Base-by-base conservation (phyloP, 495 filamentous ascomycete species). In the Daldinia decipiens region DNA sequence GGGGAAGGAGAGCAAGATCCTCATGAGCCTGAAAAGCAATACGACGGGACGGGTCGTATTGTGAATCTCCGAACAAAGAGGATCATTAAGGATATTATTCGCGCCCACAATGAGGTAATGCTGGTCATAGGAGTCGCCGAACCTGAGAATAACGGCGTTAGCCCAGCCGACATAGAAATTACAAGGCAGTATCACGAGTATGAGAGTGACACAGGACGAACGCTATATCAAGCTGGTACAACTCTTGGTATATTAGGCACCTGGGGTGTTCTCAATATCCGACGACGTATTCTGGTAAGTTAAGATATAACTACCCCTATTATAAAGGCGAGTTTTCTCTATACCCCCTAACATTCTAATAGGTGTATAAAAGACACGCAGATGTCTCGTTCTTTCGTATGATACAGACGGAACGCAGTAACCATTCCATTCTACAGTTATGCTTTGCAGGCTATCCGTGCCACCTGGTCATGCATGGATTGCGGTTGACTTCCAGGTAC, bases 41-140 rank as follows among this genome's bases (percentile, higher is more conserved):
- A 91, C 77, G 90, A 93, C 78, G 83, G 85, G n/a, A 84, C 87
- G 59, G 91, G 91, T 13, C 87, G 90, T 59, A 88, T 91, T 6
- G 79, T 88, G 39, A 93, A 92, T 71, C 83, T 83, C 0, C 84
- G 85, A 52, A 87, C 82, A 2, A 83, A 82, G 60, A 74, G 78
- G 12, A 81, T 83, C 67, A 85, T 85, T 63, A 76, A 79, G 53
- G 82, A 86, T 58, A 75, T 86, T 8, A 81, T 88, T 19, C 79
- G 85, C 31, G 82, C 86, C 27, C 84, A 86, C 64, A 88, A 88
- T 69, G 85, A 88, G 64, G 85, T 88, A 1, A 86, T 88, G 84
- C 78, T 79, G 12, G 84, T 84, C 13, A 85, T 86, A 9, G 86
- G 86, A 17, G 82, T 85, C 15, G 83, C 82, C 12, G 83, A 85